Percentiles rank a stretch among this genome's conserved stretches.
Conservation (phyloP, 768 basidiomycete species). For the Gloeostereum incarnatum region DNA sequence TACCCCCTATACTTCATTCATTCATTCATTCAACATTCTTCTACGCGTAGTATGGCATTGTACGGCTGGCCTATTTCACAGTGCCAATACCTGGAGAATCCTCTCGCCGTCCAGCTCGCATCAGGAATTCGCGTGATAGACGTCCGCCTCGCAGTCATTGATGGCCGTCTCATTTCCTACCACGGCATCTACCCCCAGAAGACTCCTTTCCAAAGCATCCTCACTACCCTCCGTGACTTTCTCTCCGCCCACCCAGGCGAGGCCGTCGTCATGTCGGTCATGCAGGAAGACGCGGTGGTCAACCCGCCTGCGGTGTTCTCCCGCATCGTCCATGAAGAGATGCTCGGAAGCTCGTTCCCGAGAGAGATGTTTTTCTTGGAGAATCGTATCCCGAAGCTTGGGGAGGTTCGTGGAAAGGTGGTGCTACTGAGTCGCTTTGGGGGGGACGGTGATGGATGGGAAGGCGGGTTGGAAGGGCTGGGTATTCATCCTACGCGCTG, state of each 20-base stretch:
- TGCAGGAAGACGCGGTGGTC: conserved; percentile 67
- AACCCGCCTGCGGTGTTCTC: conserved; percentile 49
- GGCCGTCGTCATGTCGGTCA: conserved; percentile 80
- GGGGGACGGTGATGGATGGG: conserved; percentile 59
- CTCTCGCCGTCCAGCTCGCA: conserved; percentile 58
- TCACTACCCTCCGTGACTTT: conserved; percentile 52
- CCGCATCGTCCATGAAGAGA: conserved; percentile 52
- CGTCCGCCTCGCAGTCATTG: conserved; percentile 63
- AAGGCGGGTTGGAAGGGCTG: conserved; percentile 54
- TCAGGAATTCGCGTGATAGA: conserved; percentile 80
- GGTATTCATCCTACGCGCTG: conserved; percentile 85
- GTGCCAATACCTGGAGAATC: conserved; percentile 62
- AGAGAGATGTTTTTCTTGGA: conserved; percentile 73
- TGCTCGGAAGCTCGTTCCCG: conserved; percentile 44
- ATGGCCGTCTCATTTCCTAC: conserved; percentile 61
- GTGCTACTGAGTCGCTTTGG: conserved; percentile 86
- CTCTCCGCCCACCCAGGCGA: conserved; percentile 57
- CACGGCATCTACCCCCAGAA: conserved; percentile 71
- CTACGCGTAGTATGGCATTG: conserved; percentile 56
- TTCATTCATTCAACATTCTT: conserved; percentile 1
- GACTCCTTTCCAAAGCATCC: conserved; percentile 57
- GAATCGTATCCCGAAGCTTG: conserved; percentile 70
- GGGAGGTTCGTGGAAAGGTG: conserved; percentile 79
- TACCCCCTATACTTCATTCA: conserved; percentile 7
- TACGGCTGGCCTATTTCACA: conserved; percentile 84